A percentile compares a stretch with the other conserved stretches of the same genome.
Evolutionary conservation across 257 asterid genomes (phyloP).

Genomic region (Euphrasia confusa): DNA sequence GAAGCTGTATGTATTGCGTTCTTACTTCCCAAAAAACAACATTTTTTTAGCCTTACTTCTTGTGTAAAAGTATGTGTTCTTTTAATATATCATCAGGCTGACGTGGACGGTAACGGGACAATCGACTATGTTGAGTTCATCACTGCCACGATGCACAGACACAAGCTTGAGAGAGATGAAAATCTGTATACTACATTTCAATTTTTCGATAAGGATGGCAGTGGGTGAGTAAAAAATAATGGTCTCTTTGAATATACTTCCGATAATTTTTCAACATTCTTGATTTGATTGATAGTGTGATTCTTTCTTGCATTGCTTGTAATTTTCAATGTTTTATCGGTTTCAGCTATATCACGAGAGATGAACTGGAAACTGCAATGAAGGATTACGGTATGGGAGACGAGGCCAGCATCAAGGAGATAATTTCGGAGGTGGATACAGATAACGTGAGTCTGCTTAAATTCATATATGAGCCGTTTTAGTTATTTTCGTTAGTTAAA

Average conservation of each 20-base stretch:
- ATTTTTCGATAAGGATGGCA: slow-evolving; percentile 73
- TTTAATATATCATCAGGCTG: slow-evolving; percentile 59
- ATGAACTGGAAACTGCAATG: slow-evolving; percentile 71
- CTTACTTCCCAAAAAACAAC: neutral
- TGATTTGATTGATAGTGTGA: neutral
- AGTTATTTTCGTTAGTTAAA: neutral
- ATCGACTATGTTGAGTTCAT: slow-evolving; percentile 88
- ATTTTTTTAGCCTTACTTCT: neutral
- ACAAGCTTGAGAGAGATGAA: slow-evolving; percentile 84
- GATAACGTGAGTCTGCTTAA: slow-evolving; percentile 48
- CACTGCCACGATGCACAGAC: slow-evolving; percentile 96
- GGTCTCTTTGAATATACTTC: neutral
- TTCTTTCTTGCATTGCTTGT: neutral
- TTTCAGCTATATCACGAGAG: slow-evolving; percentile 58
- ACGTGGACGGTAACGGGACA: slow-evolving; percentile 92
- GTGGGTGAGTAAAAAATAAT: slow-evolving; percentile 59
- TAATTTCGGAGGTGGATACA: slow-evolving; percentile 63
- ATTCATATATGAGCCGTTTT: slow-evolving; percentile 3
- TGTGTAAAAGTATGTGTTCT: slow-evolving; percentile 8
- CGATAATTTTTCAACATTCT: no score
- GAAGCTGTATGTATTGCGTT: slow-evolving; percentile 51
- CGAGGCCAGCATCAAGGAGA: slow-evolving; percentile 58
- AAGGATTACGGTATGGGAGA: slow-evolving; percentile 66
- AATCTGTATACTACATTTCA: slow-evolving; percentile 76
- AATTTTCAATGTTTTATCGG: neutral